These are phyloP conservation scores for Phialocephala sp. DNA, from an alignment of 2,329 filamentous ascomycete species.

Conservation along the genomic window DNA sequence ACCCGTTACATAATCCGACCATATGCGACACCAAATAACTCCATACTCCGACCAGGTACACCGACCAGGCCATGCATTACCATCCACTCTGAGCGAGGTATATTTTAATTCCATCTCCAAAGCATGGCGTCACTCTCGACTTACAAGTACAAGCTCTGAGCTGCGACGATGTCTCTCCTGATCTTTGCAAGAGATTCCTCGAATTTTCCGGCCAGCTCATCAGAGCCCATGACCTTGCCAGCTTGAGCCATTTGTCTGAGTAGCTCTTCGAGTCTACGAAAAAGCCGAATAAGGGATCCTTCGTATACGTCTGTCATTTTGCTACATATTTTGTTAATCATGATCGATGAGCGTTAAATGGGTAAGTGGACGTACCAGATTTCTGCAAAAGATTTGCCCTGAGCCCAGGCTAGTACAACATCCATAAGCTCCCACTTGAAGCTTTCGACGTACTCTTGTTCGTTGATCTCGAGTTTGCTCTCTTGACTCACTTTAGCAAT, in stretches of 20 bases:
- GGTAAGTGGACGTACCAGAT: slow-evolving; percentile 76
- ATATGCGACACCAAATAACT: slow-evolving; percentile 18
- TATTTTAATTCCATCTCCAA: neutral
- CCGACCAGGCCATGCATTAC: slow-evolving; percentile 25
- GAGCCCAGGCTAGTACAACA: slow-evolving; percentile 89
- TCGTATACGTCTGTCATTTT: slow-evolving; percentile 99
- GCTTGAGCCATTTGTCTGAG: slow-evolving; percentile 95
- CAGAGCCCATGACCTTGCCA: slow-evolving; percentile 96
- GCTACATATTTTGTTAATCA: slow-evolving; percentile 52
- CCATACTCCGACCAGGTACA: slow-evolving; percentile 24
- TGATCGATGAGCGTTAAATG: slow-evolving; percentile 29
- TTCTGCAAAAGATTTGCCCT: slow-evolving; percentile 86
- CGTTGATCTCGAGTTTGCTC: slow-evolving; percentile 91
- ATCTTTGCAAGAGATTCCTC: slow-evolving; percentile 85
- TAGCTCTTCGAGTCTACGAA: slow-evolving; percentile 92
- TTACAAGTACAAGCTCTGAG: slow-evolving; percentile 90
- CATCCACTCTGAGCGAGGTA: neutral
- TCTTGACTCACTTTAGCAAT: slow-evolving; percentile 95
- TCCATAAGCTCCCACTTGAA: slow-evolving; percentile 98
- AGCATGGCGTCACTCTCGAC: slow-evolving; percentile 8
- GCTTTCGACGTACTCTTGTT: slow-evolving; percentile 88
- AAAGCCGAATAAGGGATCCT: slow-evolving; percentile 92
- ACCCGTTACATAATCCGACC: neutral
- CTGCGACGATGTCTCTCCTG: slow-evolving; percentile 90
- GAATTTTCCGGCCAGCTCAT: slow-evolving; percentile 91